A percentile compares a stretch with the other conserved stretches of the same genome.
Evolutionary conservation across 768 basidiomycete species (phyloP).

Genomic region (Leucocoprinus birnbaumii): DNA sequence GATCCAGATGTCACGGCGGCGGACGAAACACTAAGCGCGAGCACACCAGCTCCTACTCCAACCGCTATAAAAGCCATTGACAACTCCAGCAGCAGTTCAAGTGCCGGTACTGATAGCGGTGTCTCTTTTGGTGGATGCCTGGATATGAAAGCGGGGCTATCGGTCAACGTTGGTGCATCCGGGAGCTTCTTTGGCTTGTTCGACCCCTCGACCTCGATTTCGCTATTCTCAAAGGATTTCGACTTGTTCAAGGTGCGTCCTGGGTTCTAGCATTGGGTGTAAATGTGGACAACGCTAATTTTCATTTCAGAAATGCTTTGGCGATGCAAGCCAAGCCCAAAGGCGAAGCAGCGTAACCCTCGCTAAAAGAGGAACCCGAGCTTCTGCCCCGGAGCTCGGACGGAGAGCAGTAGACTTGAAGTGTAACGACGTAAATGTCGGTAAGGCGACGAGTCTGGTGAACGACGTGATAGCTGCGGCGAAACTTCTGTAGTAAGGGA

Average conservation of each 20-base stretch:
- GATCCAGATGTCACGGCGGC: not conserved
- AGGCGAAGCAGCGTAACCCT: not conserved
- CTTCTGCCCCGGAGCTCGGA: not conserved
- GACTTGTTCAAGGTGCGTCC: conserved; percentile 32
- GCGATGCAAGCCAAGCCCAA: not conserved
- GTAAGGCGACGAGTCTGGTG: not conserved
- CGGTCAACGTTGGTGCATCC: conserved; percentile 37
- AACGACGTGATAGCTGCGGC: not conserved
- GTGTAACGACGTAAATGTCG: not conserved
- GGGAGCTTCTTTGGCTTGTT: conserved; percentile 39
- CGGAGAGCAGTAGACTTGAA: not conserved
- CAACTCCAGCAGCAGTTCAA: too few species aligned
- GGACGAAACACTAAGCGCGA: not conserved
- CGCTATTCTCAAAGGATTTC: conserved; percentile 34
- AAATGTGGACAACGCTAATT: not conserved
- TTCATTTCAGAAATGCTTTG: conserved; percentile 17
- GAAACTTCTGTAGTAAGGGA: not conserved
- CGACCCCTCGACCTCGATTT: conserved; percentile 25
- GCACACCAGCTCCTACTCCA: not conserved
- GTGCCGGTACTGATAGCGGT: not conserved
- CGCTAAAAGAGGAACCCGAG: not conserved
- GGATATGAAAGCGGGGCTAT: conserved; percentile 28
- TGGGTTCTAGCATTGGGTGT: not conserved
- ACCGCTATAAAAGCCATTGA: not conserved
- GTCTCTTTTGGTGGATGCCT: conserved; percentile 28